A percentile compares a stretch with the other conserved stretches of the same genome.
Evolutionary conservation across 352 stramenopile species (phyloP).

Genomic region (Phytophthora capsici): DNA sequence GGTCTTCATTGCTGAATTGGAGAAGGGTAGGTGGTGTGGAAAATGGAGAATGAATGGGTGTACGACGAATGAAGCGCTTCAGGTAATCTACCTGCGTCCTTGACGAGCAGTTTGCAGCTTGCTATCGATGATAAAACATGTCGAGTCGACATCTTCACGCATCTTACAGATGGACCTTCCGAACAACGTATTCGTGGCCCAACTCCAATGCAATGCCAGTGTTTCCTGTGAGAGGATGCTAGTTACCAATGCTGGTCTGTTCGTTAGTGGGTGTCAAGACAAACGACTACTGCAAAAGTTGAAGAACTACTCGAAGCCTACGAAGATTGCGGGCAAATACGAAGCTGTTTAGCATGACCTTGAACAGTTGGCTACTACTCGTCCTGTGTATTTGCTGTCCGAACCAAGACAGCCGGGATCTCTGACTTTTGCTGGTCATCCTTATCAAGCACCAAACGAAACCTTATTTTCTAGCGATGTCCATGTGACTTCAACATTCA

Average conservation of each 20-base stretch:
- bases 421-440: neutral
- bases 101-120: neutral
- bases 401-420: neutral
- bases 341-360: neutral
- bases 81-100: neutral
- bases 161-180: constrained; percentile 1
- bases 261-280: neutral
- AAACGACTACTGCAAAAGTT: neutral
- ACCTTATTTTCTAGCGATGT: too few relatives aligned
- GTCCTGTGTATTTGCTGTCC: neutral
- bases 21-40: neutral
- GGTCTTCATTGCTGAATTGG: neutral
- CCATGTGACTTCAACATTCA: constrained; percentile 13
- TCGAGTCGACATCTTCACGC: neutral
- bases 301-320: neutral
- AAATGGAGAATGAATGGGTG: constrained; percentile 16
- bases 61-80: neutral
- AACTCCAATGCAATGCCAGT: too few relatives aligned
- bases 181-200: constrained; percentile 2
- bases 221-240: too few relatives aligned
- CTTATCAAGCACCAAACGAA: neutral
- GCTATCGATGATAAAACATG: neutral
- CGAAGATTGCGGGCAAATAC: constrained; percentile 1
- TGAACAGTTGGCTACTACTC: neutral
- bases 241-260: too few relatives aligned